These are phyloP conservation scores for Blastosporella zonata DNA, from an alignment of 1,284 basidiomycete species.

Conservation along the genomic window DNA sequence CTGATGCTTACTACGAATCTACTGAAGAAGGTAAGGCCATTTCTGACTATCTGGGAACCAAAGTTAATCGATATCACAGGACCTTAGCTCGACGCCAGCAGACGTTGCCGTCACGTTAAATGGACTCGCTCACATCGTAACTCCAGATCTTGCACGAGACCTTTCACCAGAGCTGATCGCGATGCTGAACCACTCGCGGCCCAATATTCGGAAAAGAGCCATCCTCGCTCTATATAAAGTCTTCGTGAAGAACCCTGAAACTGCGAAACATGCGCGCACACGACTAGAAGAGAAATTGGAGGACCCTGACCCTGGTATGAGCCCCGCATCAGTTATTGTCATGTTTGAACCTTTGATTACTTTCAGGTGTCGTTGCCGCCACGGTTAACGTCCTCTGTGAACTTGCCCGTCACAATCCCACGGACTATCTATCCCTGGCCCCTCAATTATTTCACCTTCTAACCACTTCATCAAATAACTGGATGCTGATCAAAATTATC, in stretches of 20 bases:
- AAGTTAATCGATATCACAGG: constrained; percentile 46
- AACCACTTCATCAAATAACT: constrained; percentile 94
- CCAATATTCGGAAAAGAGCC: constrained; percentile 87
- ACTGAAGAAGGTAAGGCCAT: constrained; percentile 83
- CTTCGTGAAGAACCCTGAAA: constrained; percentile 78
- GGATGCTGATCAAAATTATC: constrained; percentile 99
- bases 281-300: constrained; percentile 82
- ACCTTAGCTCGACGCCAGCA: constrained; percentile 74
- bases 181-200: constrained; percentile 89
- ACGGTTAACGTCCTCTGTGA: constrained; percentile 96
- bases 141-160: constrained; percentile 86
- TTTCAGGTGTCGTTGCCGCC: constrained; percentile 83
- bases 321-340: background rate
- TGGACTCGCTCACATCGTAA: constrained; percentile 87
- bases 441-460: constrained; percentile 95
- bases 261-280: constrained; percentile 60
- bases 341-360: constrained; percentile 5
- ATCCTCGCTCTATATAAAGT: constrained; percentile 81
- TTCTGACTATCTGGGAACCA: constrained; percentile 10
- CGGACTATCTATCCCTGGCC: constrained; percentile 80
- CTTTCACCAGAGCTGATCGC: constrained; percentile 83
- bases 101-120: constrained; percentile 84
- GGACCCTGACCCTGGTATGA: constrained; percentile 76
- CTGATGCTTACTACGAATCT: constrained; percentile 97
- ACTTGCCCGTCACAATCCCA: constrained; percentile 76